Evolutionary conservation across 169 alveolate genomes (phyloP), one percentile per base, ranked within the genome.

Genomic region (Plasmodium gonderi): DNA sequence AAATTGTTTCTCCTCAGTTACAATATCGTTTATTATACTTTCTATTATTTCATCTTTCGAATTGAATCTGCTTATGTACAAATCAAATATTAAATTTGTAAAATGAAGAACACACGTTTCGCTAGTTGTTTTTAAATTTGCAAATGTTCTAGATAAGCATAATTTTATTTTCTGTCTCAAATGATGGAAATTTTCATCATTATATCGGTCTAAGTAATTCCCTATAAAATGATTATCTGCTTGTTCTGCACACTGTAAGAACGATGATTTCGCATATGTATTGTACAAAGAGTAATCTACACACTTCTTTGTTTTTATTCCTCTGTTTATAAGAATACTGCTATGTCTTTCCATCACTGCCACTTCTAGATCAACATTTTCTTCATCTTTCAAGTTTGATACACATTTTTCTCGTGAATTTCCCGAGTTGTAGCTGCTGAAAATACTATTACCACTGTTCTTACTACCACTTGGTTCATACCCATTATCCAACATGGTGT

Each of bases 311-410:
- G 82, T 90, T 23, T 51, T 65, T 33, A 90, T 77, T 29, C 94
- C 94, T 45, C 94, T 76, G 42, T 90, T 77, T 20, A 78, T 65
- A 26, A 90, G 51, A 11, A 90, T 90, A 51, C 81, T 90, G 45
- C 94, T 90, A 69, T 90, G 94, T 45, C 94, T 90, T 49, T 90
- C 94, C 94, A 90, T 90, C 26, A 90, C 94, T 3, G 51, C 94
- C 5, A 75, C 93, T 40, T 77, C 93, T 1, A 45, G 40, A 12
- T 85, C 85, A 1, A 4, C 36, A 0, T 23, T 14, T 5, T 54
- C 44, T 11, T 67, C 60, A 6, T 33, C 20, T 29, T 78, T 20
- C 36, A 3, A n/a, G n/a, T 5, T n/a, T 20, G 3, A 5, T 5
- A 3, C 6, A 1, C 72, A 3, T 1, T 33, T 3, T 3, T 33